Base-by-base conservation (phyloP, 331 rosid species). In the Rosa hybrid region DNA sequence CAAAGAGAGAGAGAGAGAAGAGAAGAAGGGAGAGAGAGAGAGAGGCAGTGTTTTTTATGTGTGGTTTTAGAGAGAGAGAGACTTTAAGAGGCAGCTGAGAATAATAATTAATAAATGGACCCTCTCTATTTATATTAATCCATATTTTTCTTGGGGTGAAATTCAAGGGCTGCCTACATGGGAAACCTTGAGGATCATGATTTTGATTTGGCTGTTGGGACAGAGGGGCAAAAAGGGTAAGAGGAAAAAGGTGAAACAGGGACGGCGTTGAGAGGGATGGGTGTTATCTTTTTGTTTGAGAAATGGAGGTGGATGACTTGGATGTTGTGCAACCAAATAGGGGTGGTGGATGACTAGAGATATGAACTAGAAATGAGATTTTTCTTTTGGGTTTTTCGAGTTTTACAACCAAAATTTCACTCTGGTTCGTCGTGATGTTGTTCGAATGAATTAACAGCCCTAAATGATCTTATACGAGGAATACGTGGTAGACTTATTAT, bases 61-160 rank as follows among this genome's bases (percentile, higher is more conserved):
- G 72, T 62, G 14, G 23, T 38, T 48, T 75, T 9, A 23, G 48
- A 53, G 70, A 14, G 12, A 67, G 53, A 65, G 68, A 73, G 70
- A 34, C 16, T 68, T 39, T 68, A 53, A 7, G 74, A 41, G 72
- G 72, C 80, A 77, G 65, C 80, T 65, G 39, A 38, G 3, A 77
- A 77, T 77, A 20, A 34, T 63, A 77, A 77, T 65, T 77, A 20
- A 34, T 63, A 77, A 62, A 25, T 12, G 57, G 80, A 27, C 48
- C 76, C 9, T 17, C 34, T 53, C 23, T 51, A 20, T 70, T 20
- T 70, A 70, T 70, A 70, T 44, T 45, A 70, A 20, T 0, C 72
- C 72, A 68, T 20, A 11, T 34, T 38, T 14, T 8, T 17, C 18
- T 68, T 68, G 6, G 65, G 30, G 65, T 21, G 53, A 9, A 44